Evolutionary conservation across 176 grass and related monocot species (phyloP), one percentile per base, ranked within the genome.

Genomic region (Aegilops speltoides): DNA sequence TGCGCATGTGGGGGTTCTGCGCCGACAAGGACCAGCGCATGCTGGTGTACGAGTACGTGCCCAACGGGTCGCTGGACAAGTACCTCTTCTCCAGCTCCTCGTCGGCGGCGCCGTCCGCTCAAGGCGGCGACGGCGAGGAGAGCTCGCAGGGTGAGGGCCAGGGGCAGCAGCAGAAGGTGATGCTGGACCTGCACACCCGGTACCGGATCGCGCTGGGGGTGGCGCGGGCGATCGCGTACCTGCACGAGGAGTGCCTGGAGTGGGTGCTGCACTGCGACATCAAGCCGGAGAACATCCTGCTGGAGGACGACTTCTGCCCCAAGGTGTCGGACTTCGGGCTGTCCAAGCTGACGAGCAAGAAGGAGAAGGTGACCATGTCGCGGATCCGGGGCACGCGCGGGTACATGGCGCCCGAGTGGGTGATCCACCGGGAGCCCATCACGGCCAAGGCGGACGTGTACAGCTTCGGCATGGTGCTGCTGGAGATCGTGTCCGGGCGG

Each of bases 1-100:
- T 98, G 12, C 89, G 95, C 4, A 88, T 98, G 91, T 98, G 95
- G 95, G 95, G 95, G 20, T 98, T 98, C 93, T 98, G 95, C 61
- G 95, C 95, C 2, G 95, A 98, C 78, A 87, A 89, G 76, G 93
- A 98, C 8, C 87, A 98, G 88, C 83, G 95, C 38, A 98, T 98
- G 95, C 93, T 98, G 0, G 89, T 98, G 0, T 98, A 95, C 64
- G 95, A 98, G 93, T 98, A 95, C 71, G 89, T 98, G 37, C 88
- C 95, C 67, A 98, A 98, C 77, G 95, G 95, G 0, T 98, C 95
- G 1, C 95, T 98, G 2, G 95, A 98, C 83, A 98, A 93, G 83
- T 98, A 92, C 89, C 91, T 98, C 23, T 97, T 97, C 56, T 28
- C 5, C 3, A 77, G 14, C 28, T 68, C 41, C 6, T 20, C 11